Base-by-base conservation (phyloP, 2,329 filamentous ascomycete species). In the Aspergillus chevalieri region DNA sequence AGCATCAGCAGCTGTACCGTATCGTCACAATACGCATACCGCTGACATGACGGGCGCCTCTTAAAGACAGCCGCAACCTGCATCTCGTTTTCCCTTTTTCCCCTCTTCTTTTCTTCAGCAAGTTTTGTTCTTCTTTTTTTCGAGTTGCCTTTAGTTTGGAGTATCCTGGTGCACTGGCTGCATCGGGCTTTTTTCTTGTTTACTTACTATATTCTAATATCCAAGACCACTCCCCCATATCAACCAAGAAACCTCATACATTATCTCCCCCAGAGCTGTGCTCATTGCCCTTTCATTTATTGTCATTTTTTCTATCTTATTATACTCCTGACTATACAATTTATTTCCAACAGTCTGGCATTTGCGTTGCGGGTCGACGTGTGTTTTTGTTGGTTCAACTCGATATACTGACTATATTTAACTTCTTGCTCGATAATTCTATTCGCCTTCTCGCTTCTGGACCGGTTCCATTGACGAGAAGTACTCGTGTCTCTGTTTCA, bases 101-200 rank as follows among this genome's bases (percentile, higher is more conserved):
- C 43, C 24, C 34, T 26, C 62, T 65, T 68, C 65, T 66, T 74
- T 74, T 81, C 82, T 77, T 77, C 77, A 85, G 83, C 84, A 86
- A 86, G 83, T 75, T 57, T 61, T 59, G 62, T 62, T 65, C 63
- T 62, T 61, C 55, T 30, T 28, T 28, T 41, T 21, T 66, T 60
- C 55, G 66, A 69, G 66, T 66, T 71, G 69, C 64, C 64, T 59
- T 63, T 65, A 77, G 75, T 74, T 76, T 71, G 58, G 58, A 63
- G 55, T 62, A 66, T 61, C 61, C 65, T 62, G 39, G 60, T 65
- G 67, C 66, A 70, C 67, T 70, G 67, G 67, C 60, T 70, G 67
- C 62, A 64, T 60, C 57, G 58, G 56, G 60, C 62, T 76, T 80
- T 78, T 71, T 66, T 65, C 65, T 63, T 66, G 63, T 64, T 68